phyloP scores from a whole-genome alignment of 2,329 filamentous ascomycete species.

The Aspergillus carbonarius region DNA sequence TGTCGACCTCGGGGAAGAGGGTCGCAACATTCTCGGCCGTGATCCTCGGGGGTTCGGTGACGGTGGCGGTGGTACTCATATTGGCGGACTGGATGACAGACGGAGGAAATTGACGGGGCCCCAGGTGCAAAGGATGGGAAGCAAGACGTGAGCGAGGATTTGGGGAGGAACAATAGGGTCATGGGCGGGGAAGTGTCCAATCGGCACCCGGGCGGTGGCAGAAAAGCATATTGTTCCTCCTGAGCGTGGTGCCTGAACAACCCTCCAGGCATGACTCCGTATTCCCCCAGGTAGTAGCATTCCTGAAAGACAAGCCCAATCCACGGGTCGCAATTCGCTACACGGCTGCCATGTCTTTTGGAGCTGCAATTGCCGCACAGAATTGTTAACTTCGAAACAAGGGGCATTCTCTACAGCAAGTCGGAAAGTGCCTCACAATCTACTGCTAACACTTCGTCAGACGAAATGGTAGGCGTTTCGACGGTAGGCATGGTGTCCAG shows the following conservation, averaged over 20 bases:
- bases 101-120: not conserved
- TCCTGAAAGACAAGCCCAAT: no score
- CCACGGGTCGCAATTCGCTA: no score
- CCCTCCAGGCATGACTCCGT: no score
- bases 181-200: not conserved
- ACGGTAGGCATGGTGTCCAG: not conserved
- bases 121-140: not conserved
- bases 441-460: not conserved
- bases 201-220: constrained; percentile 1
- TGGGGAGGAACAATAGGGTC: not conserved
- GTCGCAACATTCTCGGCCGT: constrained; percentile 83
- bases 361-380: no score
- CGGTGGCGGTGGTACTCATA: constrained; percentile 50
- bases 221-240: not conserved
- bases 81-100: constrained; percentile 6
- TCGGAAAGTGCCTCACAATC: not conserved
- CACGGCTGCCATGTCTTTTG: no score
- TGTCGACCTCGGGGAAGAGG: constrained; percentile 81
- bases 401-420: no score
- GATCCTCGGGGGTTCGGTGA: constrained; percentile 60
- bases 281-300: not conserved
- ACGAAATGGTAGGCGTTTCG: not conserved
- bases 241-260: no score
- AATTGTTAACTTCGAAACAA: no score
- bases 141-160: not conserved